Percentiles rank a stretch among this genome's conserved stretches.
These are phyloP conservation scores for Geotrichum fermentans DNA, from an alignment of 1,139 yeast genomes.

Conservation along the genomic window DNA sequence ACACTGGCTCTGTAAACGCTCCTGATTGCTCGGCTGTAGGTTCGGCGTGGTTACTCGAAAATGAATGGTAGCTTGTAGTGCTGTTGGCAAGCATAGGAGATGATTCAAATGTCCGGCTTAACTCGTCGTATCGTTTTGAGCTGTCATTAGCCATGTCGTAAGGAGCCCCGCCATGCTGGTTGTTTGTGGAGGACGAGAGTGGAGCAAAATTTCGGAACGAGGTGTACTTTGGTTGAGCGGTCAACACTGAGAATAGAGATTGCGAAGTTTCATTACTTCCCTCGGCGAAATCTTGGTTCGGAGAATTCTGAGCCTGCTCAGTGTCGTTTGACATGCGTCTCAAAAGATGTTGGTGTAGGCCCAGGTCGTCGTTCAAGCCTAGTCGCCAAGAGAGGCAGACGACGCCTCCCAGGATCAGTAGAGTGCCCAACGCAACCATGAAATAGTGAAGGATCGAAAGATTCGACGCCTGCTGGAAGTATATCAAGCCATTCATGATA, in stretches of 20 bases:
- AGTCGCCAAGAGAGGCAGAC: slow-evolving; percentile 47
- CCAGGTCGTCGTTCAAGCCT: slow-evolving; percentile 19
- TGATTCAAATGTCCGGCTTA: not conserved
- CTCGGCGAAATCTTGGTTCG: not conserved
- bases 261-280: not conserved
- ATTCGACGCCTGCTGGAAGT: slow-evolving; percentile 49
- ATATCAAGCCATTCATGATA: slow-evolving; percentile 67
- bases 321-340: not conserved
- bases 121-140: not conserved
- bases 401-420: slow-evolving; percentile 50
- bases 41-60: slow-evolving; percentile 5
- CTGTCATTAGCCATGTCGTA: too few species aligned
- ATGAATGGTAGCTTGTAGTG: slow-evolving; percentile 14
- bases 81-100: slow-evolving; percentile 3
- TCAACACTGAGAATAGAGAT: not conserved
- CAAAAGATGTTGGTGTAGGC: slow-evolving; percentile 15
- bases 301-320: not conserved
- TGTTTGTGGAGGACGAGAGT: not conserved
- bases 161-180: not conserved
- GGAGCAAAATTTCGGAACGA: not conserved
- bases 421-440: slow-evolving; percentile 50
- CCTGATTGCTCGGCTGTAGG: slow-evolving; percentile 1
- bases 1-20: slow-evolving; percentile 12
- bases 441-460: slow-evolving; percentile 40
- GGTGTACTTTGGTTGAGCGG: not conserved